Percentiles rank a stretch among this genome's conserved stretches.
Evolutionary conservation across 2,329 filamentous ascomycete genomes (phyloP).

Genomic region (Fusarium cyanostomum): DNA sequence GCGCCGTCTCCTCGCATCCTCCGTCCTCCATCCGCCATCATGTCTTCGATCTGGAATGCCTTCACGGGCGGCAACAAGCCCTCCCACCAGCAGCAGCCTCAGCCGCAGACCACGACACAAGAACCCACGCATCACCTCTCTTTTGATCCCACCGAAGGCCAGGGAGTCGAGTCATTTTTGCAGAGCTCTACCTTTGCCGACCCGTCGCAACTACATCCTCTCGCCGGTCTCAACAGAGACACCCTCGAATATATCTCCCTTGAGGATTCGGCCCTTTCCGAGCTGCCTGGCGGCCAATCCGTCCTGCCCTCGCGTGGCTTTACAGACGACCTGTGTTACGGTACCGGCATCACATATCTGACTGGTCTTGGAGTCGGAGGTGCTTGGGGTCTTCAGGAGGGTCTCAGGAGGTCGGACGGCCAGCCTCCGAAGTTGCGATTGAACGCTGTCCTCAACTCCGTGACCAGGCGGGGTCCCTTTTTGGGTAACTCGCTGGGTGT

Average conservation of each 20-base stretch:
- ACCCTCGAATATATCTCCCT: slow-evolving; percentile 94
- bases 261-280: slow-evolving; percentile 88
- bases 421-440: slow-evolving; percentile 89
- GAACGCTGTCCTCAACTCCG: slow-evolving; percentile 93
- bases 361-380: slow-evolving; percentile 87
- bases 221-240: slow-evolving; percentile 92
- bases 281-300: slow-evolving; percentile 85
- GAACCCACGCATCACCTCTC: slow-evolving; percentile 62
- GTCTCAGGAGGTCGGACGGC: slow-evolving; percentile 78
- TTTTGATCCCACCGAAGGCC: slow-evolving; percentile 77
- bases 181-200: slow-evolving; percentile 81
- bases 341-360: slow-evolving; percentile 93
- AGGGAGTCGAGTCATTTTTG: slow-evolving; percentile 89
- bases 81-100: slow-evolving; percentile 49
- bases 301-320: slow-evolving; percentile 94
- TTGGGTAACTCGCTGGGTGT: slow-evolving; percentile 96
- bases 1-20: slow-evolving; percentile 21
- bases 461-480: slow-evolving; percentile 93
- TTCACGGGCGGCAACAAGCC: slow-evolving; percentile 68
- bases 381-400: slow-evolving; percentile 91
- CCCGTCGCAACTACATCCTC: slow-evolving; percentile 87
- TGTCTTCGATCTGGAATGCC: slow-evolving; percentile 70
- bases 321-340: slow-evolving; percentile 98
- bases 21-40: slow-evolving; percentile 44
- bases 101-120: slow-evolving; percentile 51